phyloP scores from a whole-genome alignment of 2,329 filamentous ascomycete species.

The Volutella citrinella region DNA sequence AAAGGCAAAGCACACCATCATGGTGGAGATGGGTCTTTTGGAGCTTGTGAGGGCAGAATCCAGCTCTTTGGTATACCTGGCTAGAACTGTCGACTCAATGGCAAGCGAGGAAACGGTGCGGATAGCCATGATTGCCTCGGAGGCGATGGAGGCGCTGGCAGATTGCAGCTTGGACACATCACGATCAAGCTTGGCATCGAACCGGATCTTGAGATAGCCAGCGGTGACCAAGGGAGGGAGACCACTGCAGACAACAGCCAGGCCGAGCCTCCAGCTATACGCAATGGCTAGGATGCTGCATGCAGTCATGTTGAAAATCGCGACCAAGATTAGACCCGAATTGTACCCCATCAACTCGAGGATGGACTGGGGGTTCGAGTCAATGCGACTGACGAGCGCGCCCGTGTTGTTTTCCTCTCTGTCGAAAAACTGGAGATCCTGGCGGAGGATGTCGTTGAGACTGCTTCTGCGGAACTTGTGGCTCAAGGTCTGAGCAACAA shows the following conservation, averaged over 20 bases:
- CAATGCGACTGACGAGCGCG: constrained; percentile 30
- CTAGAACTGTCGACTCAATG: constrained; percentile 31
- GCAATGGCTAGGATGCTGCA: constrained; percentile 39
- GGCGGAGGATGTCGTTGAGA: constrained; percentile 28
- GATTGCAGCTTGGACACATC: constrained; percentile 28
- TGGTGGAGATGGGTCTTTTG: constrained; percentile 21
- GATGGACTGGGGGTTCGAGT: constrained; percentile 33
- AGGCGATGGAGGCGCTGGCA: constrained; percentile 36
- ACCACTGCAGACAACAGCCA: constrained; percentile 42
- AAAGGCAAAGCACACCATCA: constrained; percentile 33
- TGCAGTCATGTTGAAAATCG: constrained; percentile 31
- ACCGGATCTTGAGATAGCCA: constrained; percentile 32
- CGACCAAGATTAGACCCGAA: constrained; percentile 32
- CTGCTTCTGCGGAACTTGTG: constrained; percentile 28
- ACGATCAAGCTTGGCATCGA: constrained; percentile 36
- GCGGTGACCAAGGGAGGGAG: constrained; percentile 31
- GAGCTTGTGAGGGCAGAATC: constrained; percentile 22
- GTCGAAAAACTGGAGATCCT: constrained; percentile 40
- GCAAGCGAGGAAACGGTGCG: constrained; percentile 38
- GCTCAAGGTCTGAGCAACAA: constrained; percentile 18
- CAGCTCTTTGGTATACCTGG: constrained; percentile 26
- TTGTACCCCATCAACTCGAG: constrained; percentile 40
- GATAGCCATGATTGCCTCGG: constrained; percentile 37
- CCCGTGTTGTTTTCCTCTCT: constrained; percentile 35
- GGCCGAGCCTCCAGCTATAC: constrained; percentile 44